Evolutionary conservation across 305 asterid species (phyloP).

Genomic region (Fraxinus paxiana): DNA sequence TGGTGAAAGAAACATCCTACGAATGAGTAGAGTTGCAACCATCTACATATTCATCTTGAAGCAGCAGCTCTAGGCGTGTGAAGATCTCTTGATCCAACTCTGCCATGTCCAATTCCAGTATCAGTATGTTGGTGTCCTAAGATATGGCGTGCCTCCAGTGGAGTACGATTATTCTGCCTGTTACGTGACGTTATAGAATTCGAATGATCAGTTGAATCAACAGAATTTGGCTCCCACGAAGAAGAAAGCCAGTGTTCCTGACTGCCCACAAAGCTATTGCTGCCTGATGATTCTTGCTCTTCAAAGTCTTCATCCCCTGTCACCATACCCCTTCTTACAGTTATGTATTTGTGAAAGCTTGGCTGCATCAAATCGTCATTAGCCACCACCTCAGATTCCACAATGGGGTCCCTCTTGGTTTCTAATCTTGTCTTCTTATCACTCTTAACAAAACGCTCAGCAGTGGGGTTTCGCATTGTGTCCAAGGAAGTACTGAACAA

Average conservation of each 20-base stretch:
- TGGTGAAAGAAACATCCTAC: background rate
- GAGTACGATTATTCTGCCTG: constrained; percentile 35
- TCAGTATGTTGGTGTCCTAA: constrained; percentile 18
- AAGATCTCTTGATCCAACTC: background rate
- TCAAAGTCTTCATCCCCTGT: constrained; percentile 42
- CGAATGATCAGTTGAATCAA: constrained; percentile 51
- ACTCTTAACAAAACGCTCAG: constrained; percentile 28
- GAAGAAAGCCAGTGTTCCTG: constrained; percentile 57
- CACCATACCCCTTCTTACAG: constrained; percentile 53
- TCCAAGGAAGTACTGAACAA: constrained; percentile 35
- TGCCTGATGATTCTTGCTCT: constrained; percentile 80
- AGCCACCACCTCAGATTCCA: constrained; percentile 69
- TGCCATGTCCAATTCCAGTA: background rate
- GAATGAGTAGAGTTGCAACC: constrained; percentile 35
- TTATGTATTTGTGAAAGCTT: constrained; percentile 75
- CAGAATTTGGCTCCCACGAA: constrained; percentile 73
- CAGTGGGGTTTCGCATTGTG: constrained; percentile 27
- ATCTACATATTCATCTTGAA: constrained; percentile 23
- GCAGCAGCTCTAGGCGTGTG: constrained; percentile 16
- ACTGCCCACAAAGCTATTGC: constrained; percentile 59
- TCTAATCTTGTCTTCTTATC: constrained; percentile 20
- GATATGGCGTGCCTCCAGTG: constrained; percentile 30
- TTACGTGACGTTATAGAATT: constrained; percentile 45
- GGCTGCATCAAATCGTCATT: constrained; percentile 70
- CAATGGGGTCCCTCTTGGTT: constrained; percentile 19